Percentiles rank a stretch among this genome's conserved stretches.
phyloP scores from a whole-genome alignment of 2,329 filamentous ascomycete genomes.

The Ophiosphaerella herpotricha region DNA sequence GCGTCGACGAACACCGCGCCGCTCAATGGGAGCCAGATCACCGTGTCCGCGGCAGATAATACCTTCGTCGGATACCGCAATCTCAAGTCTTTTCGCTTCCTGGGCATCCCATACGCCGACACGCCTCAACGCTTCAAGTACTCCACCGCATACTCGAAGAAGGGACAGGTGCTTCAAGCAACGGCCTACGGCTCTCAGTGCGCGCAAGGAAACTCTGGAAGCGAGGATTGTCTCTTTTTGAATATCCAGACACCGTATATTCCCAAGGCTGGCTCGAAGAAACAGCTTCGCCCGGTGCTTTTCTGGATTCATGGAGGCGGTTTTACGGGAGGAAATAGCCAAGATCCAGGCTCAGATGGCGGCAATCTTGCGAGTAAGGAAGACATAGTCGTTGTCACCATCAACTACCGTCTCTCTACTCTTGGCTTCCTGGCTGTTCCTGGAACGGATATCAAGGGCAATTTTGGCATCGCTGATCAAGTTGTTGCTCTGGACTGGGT shows the following conservation, averaged over 20 bases:
- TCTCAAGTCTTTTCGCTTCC: constrained; percentile 54
- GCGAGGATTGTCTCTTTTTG: constrained; percentile 56
- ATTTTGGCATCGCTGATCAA: constrained; percentile 59
- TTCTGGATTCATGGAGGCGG: constrained; percentile 63
- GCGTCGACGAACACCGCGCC: constrained; percentile 28
- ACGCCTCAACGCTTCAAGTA: constrained; percentile 52
- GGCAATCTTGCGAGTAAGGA: constrained; percentile 63
- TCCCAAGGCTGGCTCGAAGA: constrained; percentile 45
- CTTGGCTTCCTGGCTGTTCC: constrained; percentile 64
- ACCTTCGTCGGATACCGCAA: constrained; percentile 58
- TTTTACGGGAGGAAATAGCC: constrained; percentile 55
- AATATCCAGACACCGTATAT: constrained; percentile 53
- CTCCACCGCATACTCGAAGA: constrained; percentile 52
- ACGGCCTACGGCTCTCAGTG: constrained; percentile 54
- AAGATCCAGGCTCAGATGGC: constrained; percentile 51
- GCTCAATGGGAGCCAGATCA: constrained; percentile 39
- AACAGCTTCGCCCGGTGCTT: constrained; percentile 53
- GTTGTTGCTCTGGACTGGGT: constrained; percentile 57
- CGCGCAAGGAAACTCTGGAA: constrained; percentile 45
- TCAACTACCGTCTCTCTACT: constrained; percentile 65
- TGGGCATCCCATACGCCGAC: constrained; percentile 54
- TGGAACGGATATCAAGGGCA: constrained; percentile 60
- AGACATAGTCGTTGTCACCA: constrained; percentile 62
- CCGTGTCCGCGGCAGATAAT: constrained; percentile 50
- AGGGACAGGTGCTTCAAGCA: constrained; percentile 52